A percentile compares a stretch with the other conserved stretches of the same genome.
These are phyloP conservation scores for Sanghuangporus baumii DNA, from an alignment of 1,284 basidiomycete genomes.

Conservation along the genomic window DNA sequence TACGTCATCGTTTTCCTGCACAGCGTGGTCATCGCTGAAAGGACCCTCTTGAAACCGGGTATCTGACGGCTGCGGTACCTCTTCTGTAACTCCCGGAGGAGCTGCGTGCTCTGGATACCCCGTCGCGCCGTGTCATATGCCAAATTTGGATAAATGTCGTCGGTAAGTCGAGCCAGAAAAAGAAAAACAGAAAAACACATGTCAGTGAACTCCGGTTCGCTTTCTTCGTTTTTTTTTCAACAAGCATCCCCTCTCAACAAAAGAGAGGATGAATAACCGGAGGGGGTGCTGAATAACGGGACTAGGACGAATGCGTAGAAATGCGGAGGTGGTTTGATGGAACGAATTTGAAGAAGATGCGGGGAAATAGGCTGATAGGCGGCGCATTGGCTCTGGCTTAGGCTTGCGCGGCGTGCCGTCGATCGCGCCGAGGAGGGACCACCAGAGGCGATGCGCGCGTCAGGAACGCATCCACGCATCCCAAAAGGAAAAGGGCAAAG, in stretches of 20 bases:
- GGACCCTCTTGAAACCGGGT: slow-evolving; percentile 23
- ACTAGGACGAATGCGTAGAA: not conserved
- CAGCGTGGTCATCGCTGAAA: slow-evolving; percentile 26
- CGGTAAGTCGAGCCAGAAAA: not conserved
- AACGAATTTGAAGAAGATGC: not conserved
- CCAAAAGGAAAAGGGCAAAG: not conserved
- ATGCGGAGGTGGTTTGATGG: not conserved
- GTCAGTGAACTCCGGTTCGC: not conserved
- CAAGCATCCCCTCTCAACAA: not conserved
- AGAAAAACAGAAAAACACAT: slow-evolving; percentile 1
- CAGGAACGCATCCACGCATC: not conserved
- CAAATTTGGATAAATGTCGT: not conserved
- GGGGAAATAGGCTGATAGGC: not conserved
- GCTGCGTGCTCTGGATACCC: slow-evolving; percentile 5
- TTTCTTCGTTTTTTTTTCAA: not conserved
- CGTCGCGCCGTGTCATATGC: not conserved
- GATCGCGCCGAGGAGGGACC: not conserved
- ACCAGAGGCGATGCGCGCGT: not conserved
- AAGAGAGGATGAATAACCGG: not conserved
- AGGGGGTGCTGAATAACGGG: not conserved
- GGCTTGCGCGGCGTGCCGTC: not conserved
- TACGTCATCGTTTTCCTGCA: slow-evolving; percentile 31
- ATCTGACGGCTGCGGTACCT: slow-evolving; percentile 12
- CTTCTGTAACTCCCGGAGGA: not conserved
- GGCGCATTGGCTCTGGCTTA: not conserved